A percentile compares a stretch with the other conserved stretches of the same genome.
phyloP scores from a whole-genome alignment of 176 grass and related monocot genomes.

The Pontederia crassipes region DNA sequence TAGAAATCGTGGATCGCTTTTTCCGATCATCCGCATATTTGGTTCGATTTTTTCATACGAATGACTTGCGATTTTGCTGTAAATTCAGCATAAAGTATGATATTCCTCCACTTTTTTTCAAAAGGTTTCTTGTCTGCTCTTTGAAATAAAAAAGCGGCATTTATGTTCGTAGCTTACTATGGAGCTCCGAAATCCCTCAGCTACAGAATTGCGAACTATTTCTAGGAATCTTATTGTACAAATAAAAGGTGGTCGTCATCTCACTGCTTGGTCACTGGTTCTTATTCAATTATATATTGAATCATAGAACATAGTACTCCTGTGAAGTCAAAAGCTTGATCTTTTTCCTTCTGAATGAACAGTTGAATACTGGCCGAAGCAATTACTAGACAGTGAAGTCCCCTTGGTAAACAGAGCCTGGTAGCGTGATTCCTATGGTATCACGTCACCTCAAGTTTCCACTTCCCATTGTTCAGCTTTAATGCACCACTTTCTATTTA shows the following conservation, averaged over 20 bases:
- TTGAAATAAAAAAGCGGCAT: no score
- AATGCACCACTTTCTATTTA: no score
- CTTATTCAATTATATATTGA: no score
- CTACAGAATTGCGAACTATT: background rate
- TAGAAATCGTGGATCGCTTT: background rate
- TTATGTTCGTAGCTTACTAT: background rate
- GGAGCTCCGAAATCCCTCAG: background rate
- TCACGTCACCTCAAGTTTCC: constrained; percentile 23
- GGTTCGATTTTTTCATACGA: background rate
- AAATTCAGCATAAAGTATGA: background rate
- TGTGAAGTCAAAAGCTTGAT: background rate
- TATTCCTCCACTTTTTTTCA: background rate
- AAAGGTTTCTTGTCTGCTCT: background rate
- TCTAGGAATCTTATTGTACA: background rate
- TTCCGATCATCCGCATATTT: background rate
- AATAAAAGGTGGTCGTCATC: background rate
- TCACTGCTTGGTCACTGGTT: no score
- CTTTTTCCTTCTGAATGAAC: background rate
- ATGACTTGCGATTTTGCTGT: background rate
- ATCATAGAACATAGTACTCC: no score
- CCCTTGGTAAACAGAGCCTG: background rate
- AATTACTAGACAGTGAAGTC: background rate
- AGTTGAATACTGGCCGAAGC: background rate
- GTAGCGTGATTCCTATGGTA: constrained; percentile 8
- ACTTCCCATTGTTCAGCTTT: background rate